These are phyloP conservation scores for Lagenaria siceraria DNA, from an alignment of 306 rosid genomes.

Conservation along the genomic window DNA sequence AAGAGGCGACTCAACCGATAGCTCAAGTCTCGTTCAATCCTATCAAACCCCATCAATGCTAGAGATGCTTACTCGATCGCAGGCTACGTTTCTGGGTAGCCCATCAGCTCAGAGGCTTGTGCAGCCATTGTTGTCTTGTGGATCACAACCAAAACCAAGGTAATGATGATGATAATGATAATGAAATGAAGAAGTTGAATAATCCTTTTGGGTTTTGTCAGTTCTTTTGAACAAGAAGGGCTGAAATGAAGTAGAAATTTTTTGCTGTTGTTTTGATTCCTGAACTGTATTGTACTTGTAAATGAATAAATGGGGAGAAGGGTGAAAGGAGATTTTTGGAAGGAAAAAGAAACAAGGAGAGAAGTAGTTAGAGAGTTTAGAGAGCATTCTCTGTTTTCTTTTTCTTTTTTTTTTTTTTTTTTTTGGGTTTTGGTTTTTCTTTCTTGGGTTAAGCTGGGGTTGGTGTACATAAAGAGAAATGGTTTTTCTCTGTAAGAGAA, in stretches of 20 bases:
- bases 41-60: slow-evolving; percentile 95
- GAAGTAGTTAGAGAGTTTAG: slow-evolving; percentile 35
- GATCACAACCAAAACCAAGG: slow-evolving; percentile 81
- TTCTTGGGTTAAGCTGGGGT: slow-evolving; percentile 31
- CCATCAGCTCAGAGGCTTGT: slow-evolving; percentile 76
- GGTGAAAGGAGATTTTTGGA: slow-evolving; percentile 38
- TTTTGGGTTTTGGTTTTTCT: slow-evolving; percentile 15
- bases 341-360: slow-evolving; percentile 18
- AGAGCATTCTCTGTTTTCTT: slow-evolving; percentile 10
- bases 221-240: slow-evolving; percentile 11
- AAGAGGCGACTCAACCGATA: slow-evolving; percentile 86
- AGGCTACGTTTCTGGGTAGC: slow-evolving; percentile 65
- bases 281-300: slow-evolving; percentile 40
- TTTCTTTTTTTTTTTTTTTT: slow-evolving; percentile 9
- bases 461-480: slow-evolving; percentile 69
- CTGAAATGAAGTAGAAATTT: slow-evolving; percentile 21
- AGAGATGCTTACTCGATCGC: slow-evolving; percentile 96
- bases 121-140: slow-evolving; percentile 49
- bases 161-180: slow-evolving; percentile 4
- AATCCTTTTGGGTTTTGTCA: slow-evolving; percentile 20
- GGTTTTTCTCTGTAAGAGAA: slow-evolving; percentile 32
- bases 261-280: slow-evolving; percentile 48
- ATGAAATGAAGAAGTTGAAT: slow-evolving; percentile 12
- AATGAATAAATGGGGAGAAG: slow-evolving; percentile 51
- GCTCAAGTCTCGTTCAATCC: slow-evolving; percentile 74